Evolutionary conservation across 371 early-diverging fungal genomes (phyloP), one percentile per base, ranked within the genome.

Genomic region (Mortierella sp.): DNA sequence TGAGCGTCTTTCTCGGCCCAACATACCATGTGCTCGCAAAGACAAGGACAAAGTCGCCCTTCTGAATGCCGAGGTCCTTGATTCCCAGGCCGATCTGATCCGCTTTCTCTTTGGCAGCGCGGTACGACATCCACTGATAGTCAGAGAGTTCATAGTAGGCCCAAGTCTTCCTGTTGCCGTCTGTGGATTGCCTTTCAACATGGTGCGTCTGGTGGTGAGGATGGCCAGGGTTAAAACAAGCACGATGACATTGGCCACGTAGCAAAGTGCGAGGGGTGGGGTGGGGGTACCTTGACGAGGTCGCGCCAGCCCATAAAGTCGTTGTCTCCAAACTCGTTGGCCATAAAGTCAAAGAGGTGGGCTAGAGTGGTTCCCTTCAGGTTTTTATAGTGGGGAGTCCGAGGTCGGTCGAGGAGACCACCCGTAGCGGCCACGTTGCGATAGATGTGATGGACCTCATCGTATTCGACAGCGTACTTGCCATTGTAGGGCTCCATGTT

Each of bases 21-120:
- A 43, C 45, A 16, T 82, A 84, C 87, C 83, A 78, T 56, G 88
- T 86, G 38, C 83, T 82, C 23, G 89, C 86, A 71, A 84, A 91
- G 49, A 91, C 82, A 61, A 88, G 69, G 51, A 91, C 81, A 45
- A 82, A 78, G 54, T 84, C 84, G 21, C 73, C 84, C 18, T 78
- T 57, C 39, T 73, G 58, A 24, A 84, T 34, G 0, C 85, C 86
- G 30, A 80, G 73, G 30, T 71, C 61, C 41, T 73, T 72, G 48
- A 87, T 55, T 7, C 78, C 64, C 9, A 65, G 53, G 21, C 85
- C 85, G 23, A 86, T 47, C 7, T 71, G 81, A 43, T 83, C 79
- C 0, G 80, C 69, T 26, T 64, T 50, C 38, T 67, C 60, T 51
- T 82, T 80, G 23, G 86, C 83, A 43, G 80, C 72, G 10, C 71